Base-by-base conservation (phyloP, 2,329 filamentous ascomycete species). In the Fusarium chaquense region DNA sequence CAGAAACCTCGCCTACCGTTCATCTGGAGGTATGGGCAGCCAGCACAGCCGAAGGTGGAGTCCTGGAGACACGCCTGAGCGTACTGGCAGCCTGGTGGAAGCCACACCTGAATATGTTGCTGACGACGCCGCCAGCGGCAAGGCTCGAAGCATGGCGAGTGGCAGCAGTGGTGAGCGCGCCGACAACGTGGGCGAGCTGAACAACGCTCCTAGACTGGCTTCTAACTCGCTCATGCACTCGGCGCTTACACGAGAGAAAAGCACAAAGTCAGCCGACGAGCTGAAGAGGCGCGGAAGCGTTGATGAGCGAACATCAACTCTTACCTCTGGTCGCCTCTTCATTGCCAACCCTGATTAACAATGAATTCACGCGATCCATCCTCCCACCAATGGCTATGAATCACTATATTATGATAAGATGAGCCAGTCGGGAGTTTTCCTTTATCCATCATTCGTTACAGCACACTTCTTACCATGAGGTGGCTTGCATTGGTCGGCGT, bases 291-390 rank as follows among this genome's bases (percentile, higher is more conserved):
- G 92, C 75, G 93, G 93, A 59, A 96, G 93, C 76, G 92, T 97
- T 50, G 93, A 96, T 77, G 93, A 96, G 79, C 85, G 91, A 75
- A 92, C 91, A 7, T 90, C 89, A 80, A 94, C 92, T 2, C 90
- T 96, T 78, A 89, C 87, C 22, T 86, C 88, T 30, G 89, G 89
- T 50, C 87, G 93, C 67, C 85, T 97, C 62, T 96, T 92, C 79
- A 94, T 97, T 76, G 93, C 93, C 73, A 97, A 97, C 79, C 93
- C 93, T 20, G 93, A 96, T 79, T 87, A 81, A 65, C 28, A 46
- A 26, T 28, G 51, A 62, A 46, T 52, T 52, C n/a, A 53, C 28
- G 55, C 45, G 15, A 40, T 22, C 53, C 51, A 46, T 40, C 46
- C 53, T 45, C 35, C 60, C 32, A 58, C 26, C 50, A 40, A 36